Evolutionary conservation across 495 filamentous ascomycete species (phyloP), one percentile per base, ranked within the genome.

Genomic region (Penicillium ochrochloron): DNA sequence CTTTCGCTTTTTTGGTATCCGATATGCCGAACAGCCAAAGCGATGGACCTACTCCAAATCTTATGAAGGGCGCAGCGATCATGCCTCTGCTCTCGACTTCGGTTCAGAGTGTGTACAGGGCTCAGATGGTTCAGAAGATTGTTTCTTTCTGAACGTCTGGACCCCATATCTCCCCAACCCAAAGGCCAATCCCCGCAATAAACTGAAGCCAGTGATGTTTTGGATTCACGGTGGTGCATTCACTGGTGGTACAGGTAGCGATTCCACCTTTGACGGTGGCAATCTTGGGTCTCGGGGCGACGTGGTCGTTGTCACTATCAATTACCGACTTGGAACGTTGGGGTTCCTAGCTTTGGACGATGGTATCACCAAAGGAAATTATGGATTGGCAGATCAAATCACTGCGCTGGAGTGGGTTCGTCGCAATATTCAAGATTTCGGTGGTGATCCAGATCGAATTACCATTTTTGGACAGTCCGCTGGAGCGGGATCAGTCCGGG

Each of bases 391-490:
- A 50, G 78, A 81, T 52, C 76, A 77, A 44, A 76, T 73, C 23
- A 75, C 65, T 7, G 76, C 76, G 2, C 67, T 81, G 21, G 66
- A 74, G n/a, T 77, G 75, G 75, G 69, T 76, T 23, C 74, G 61
- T 15, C 63, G 61, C 11, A 65, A 77, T 53, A 77, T 77, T 14
- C 31, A 63, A 3, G 67, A 70, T 29, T 83, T 84, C 56, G 80
- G 82, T 23, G 82, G 82, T 15, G 79, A 84, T 59, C 50, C 88
- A 1, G 73, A 77, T 41, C 83, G 82, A 64, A 83, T 89, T 29
- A 81, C 78, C 5, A 77, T 88, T 34, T 84, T 82, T 66, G 87
- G 86, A 27, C 79, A 87, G 65, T 82, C 76, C 35, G 82, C 87
- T 12, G 76, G 75, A 14, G 75, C 75, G 25, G 84, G 78, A 14